Evolutionary conservation across 805 yeast species (phyloP).

Genomic region (Kluyveromyces aestuarii): DNA sequence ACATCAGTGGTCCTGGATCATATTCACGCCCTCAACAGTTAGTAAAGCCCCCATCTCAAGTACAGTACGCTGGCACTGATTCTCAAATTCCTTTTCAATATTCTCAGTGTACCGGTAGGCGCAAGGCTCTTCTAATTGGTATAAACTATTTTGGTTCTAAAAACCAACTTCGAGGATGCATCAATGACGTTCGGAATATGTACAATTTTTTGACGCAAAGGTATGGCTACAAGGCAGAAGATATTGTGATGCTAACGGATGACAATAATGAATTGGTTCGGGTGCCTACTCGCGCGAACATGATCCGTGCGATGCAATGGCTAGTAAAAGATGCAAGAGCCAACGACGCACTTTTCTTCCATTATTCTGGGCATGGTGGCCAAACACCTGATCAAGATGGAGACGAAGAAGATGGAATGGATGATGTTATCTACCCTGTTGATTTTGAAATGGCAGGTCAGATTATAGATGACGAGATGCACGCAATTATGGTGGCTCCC

Average conservation of each 20-base stretch:
- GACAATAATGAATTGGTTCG: constrained; percentile 38
- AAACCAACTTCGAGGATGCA: constrained; percentile 64
- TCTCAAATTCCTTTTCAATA: constrained; percentile 37
- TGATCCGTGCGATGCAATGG: constrained; percentile 76
- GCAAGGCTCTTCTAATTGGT: constrained; percentile 71
- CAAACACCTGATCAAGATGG: constrained; percentile 59
- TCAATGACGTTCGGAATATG: constrained; percentile 63
- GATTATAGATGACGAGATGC: constrained; percentile 66
- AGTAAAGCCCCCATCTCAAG: constrained; percentile 16
- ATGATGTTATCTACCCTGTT: constrained; percentile 64
- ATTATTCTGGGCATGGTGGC: constrained; percentile 85
- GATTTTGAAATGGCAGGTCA: constrained; percentile 62
- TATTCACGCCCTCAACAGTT: constrained; percentile 16
- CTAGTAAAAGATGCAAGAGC: constrained; percentile 62
- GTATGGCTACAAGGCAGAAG: constrained; percentile 43
- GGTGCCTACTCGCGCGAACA: constrained; percentile 62
- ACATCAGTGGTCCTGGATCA: constrained; percentile 11
- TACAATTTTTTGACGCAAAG: constrained; percentile 32
- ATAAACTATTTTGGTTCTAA: constrained; percentile 63
- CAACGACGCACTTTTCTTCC: constrained; percentile 72
- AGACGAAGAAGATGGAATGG: constrained; percentile 68
- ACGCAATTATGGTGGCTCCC: constrained; percentile 59
- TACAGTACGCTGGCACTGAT: constrained; percentile 13
- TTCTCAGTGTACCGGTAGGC: constrained; percentile 61
- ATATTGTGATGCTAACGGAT: constrained; percentile 53